These are phyloP conservation scores for Aspergillus transmontanensis DNA, from an alignment of 2,329 filamentous ascomycete species.

Conservation along the genomic window DNA sequence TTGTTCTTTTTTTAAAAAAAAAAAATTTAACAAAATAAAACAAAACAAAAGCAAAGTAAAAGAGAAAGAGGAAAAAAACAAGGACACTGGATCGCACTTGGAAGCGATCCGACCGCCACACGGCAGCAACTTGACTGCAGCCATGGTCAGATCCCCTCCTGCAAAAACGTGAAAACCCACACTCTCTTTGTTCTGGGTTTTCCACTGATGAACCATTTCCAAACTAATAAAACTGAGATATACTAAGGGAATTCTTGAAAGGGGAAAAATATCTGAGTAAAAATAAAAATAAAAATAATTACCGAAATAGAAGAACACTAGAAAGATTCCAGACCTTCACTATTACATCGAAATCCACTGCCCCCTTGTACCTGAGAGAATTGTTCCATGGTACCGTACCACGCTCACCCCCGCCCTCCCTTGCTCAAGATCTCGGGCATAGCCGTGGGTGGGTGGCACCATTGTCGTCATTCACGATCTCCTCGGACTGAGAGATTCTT, in stretches of 20 bases:
- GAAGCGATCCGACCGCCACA: slow-evolving; percentile 21
- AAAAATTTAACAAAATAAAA: too few species aligned
- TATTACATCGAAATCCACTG: background rate
- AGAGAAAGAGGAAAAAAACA: background rate
- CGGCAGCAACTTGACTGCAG: slow-evolving; percentile 19
- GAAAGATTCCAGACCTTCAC: background rate
- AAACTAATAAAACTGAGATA: background rate
- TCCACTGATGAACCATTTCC: background rate
- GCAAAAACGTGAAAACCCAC: slow-evolving; percentile 14
- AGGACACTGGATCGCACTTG: slow-evolving; percentile 19
- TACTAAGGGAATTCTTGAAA: background rate
- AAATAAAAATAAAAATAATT: slow-evolving; percentile 14
- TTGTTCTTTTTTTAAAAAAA: background rate
- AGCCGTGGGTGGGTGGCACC: slow-evolving; percentile 27
- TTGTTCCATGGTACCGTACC: slow-evolving; percentile 26
- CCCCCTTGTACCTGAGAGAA: slow-evolving; percentile 17
- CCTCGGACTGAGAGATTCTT: slow-evolving; percentile 1
- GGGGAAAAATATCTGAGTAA: background rate
- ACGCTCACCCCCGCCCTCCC: slow-evolving; percentile 27
- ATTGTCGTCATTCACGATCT: slow-evolving; percentile 18
- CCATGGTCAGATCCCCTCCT: slow-evolving; percentile 22
- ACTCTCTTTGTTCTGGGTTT: background rate
- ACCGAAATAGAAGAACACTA: slow-evolving; percentile 8
- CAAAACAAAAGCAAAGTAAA: too few species aligned
- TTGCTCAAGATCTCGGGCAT: slow-evolving; percentile 31